Conservation (phyloP, 2,329 filamentous ascomycete species). For the Fusarium sp. region DNA sequence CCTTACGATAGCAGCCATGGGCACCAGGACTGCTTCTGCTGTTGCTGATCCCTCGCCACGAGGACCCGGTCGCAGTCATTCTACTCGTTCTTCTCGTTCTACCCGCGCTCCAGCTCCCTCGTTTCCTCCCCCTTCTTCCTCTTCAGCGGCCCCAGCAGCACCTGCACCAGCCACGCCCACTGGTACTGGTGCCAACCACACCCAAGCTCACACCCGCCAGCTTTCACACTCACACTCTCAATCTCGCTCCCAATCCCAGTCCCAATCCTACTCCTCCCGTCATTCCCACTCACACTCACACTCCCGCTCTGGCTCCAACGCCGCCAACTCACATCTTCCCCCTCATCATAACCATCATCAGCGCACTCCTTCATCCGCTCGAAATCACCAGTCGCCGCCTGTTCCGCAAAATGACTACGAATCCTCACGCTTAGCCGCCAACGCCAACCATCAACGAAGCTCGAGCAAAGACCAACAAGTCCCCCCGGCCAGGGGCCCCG, state of each 20-base stretch:
- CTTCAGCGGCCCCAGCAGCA: slow-evolving; percentile 40
- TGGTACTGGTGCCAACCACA: slow-evolving; percentile 44
- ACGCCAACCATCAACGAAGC: slow-evolving; percentile 71
- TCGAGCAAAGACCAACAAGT: slow-evolving; percentile 73
- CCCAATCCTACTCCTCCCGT: slow-evolving; percentile 38
- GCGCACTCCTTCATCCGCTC: slow-evolving; percentile 59
- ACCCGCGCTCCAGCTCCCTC: slow-evolving; percentile 41
- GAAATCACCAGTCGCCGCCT: slow-evolving; percentile 60
- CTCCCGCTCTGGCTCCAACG: slow-evolving; percentile 48
- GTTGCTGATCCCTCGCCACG: slow-evolving; percentile 46
- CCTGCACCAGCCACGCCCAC: slow-evolving; percentile 46
- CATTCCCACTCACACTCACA: slow-evolving; percentile 46
- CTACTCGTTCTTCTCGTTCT: slow-evolving; percentile 54
- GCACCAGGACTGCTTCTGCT: slow-evolving; percentile 46
- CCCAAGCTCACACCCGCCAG: slow-evolving; percentile 47
- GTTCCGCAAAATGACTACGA: slow-evolving; percentile 80
- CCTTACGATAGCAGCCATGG: slow-evolving; percentile 38
- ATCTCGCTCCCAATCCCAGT: slow-evolving; percentile 41
- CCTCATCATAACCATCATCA: slow-evolving; percentile 54
- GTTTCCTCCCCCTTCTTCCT: slow-evolving; percentile 37
- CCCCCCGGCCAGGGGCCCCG: slow-evolving; percentile 67
- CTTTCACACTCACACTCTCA: slow-evolving; percentile 46
- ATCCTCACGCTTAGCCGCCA: slow-evolving; percentile 74
- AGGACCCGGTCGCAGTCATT: slow-evolving; percentile 55
- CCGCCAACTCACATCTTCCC: slow-evolving; percentile 47